These are phyloP conservation scores for Syncephalastrum contaminatum DNA, from an alignment of 371 early-diverging fungal genomes.

Conservation along the genomic window DNA sequence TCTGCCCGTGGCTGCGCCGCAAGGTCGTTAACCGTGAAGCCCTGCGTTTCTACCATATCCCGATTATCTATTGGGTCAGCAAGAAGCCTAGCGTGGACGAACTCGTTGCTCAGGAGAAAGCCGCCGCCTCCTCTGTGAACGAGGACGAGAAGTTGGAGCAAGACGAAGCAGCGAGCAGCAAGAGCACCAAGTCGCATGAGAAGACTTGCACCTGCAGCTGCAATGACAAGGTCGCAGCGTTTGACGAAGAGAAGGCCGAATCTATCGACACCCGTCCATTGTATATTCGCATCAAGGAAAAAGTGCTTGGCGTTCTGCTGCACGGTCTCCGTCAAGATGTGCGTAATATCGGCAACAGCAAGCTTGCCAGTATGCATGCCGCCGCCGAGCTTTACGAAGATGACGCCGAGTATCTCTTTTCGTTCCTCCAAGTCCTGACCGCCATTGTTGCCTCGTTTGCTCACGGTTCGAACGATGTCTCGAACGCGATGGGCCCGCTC, in stretches of 20 bases:
- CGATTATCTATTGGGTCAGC: slow-evolving; percentile 49
- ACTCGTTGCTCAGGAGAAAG: slow-evolving; percentile 10
- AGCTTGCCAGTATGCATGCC: slow-evolving; percentile 57
- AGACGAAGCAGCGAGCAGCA: neutral
- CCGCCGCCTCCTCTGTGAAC: neutral
- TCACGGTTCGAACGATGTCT: slow-evolving; percentile 91
- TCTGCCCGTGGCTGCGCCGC: slow-evolving; percentile 65
- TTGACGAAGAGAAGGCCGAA: slow-evolving; percentile 7
- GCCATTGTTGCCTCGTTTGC: slow-evolving; percentile 87
- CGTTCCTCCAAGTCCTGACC: slow-evolving; percentile 82
- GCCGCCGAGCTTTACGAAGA: slow-evolving; percentile 70
- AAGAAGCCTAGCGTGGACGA: slow-evolving; percentile 36
- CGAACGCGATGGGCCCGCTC: slow-evolving; percentile 87
- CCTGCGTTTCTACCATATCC: slow-evolving; percentile 70
- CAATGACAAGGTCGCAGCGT: slow-evolving; percentile 6
- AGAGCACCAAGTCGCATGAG: neutral
- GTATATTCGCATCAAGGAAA: slow-evolving; percentile 13
- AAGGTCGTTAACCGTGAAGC: slow-evolving; percentile 64
- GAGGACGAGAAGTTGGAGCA: neutral
- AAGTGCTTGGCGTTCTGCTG: slow-evolving; percentile 12
- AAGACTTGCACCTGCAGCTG: slow-evolving; percentile 1
- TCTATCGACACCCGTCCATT: neutral
- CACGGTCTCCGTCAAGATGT: slow-evolving; percentile 64
- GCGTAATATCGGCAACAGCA: slow-evolving; percentile 46
- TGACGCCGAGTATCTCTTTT: slow-evolving; percentile 82